These are phyloP conservation scores for Populus hybrid DNA, from an alignment of 441 rosid genomes.

Conservation along the genomic window DNA sequence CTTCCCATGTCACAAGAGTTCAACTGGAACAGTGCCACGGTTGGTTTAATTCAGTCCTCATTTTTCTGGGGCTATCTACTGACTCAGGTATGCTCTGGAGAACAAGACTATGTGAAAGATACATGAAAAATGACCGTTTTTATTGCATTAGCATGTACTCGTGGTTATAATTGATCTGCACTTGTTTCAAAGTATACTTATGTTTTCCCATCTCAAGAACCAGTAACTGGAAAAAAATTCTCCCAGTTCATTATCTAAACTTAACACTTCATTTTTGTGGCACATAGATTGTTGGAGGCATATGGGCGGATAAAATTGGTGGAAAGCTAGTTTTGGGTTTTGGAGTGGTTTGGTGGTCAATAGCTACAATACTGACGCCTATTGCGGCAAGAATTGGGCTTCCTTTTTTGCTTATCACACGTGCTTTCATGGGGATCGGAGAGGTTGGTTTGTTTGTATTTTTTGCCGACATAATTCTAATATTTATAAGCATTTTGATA, in stretches of 20 bases:
- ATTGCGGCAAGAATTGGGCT: conserved; percentile 90
- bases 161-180: not conserved
- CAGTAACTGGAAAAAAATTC: not conserved
- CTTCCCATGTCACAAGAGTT: conserved; percentile 97
- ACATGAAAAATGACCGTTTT: conserved; percentile 2
- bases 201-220: not conserved
- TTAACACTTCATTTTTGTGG: conserved; percentile 23
- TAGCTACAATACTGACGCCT: conserved; percentile 93
- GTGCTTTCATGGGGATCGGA: conserved; percentile 99
- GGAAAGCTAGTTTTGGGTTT: conserved; percentile 90
- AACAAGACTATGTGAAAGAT: not conserved
- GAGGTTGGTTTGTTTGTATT: conserved; percentile 56
- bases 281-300: conserved; percentile 85
- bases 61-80: conserved; percentile 99
- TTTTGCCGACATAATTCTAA: conserved; percentile 1
- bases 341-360: conserved; percentile 98
- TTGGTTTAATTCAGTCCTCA: conserved; percentile 97
- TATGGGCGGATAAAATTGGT: conserved; percentile 96
- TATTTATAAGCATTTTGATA: not conserved
- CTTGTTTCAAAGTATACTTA: not conserved
- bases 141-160: conserved; percentile 5
- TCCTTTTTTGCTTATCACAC: conserved; percentile 80
- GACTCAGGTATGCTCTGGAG: conserved; percentile 62
- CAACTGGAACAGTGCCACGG: conserved; percentile 95
- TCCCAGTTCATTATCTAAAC: not conserved